Evolutionary conservation across 176 grass and related monocot genomes (phyloP), one percentile per base, ranked within the genome.

Genomic region (Avena insularis): DNA sequence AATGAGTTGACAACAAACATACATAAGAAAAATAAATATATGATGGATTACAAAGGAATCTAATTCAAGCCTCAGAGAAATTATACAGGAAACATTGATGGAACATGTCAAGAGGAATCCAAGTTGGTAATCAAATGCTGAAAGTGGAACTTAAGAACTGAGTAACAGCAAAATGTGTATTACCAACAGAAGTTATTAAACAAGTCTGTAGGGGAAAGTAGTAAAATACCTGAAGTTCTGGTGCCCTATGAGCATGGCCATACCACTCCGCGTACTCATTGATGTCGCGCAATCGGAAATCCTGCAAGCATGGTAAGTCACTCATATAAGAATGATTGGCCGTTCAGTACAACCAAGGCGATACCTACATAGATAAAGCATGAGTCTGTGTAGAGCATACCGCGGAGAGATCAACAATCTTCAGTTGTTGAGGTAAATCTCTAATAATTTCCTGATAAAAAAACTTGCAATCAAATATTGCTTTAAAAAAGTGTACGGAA

Each of bases 331-430:
- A 81, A 56, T 19, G 8, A 84, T 29, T 63, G 47, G 9, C 0
- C 40, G 49, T 20, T 70, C 80, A 82, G 72, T 53, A 83, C 60
- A 89, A 36, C 2, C 7, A 0, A 69, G n/a, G 60, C 36, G 47
- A 40, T 77, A 45, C 0, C 2, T 54, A 70, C 0, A 12, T n/a
- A 78, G 19, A 85, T 45, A 81, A 77, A 15, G 47, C 54, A 91
- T 56, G 20, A 57, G 33, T 71, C 63, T 56, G 35, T 15, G 19
- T 20, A 79, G 51, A 72, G 65, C 82, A 87, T 96, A 99, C 97
- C 71, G 97, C 97, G 5, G 94, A 99, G 79, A 99, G 97, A 93
- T 99, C 94, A 78, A 99, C 97, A 87, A 96, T 91, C 90, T 96
- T 99, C 60, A 99, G 90, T 15, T 84, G 79, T 53, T 83, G 45